Conservation (phyloP, 2,329 filamentous ascomycete genomes). For the Penicillium sp. region DNA sequence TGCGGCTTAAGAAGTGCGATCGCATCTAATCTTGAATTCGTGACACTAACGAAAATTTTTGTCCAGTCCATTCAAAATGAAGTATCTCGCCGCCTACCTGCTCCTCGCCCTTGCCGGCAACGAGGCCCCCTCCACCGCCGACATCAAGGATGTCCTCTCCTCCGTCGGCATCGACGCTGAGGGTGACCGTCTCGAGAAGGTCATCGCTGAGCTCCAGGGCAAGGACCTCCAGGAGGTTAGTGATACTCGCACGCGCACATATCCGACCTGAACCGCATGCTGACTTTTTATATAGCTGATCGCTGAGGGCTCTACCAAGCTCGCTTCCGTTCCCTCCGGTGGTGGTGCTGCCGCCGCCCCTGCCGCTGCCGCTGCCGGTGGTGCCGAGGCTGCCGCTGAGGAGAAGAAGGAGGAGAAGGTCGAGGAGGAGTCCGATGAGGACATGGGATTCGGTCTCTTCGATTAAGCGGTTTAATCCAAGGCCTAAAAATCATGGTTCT, state of each 20-base stretch:
- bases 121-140: conserved; percentile 74
- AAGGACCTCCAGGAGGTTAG: conserved; percentile 83
- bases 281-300: conserved; percentile 66
- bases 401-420: conserved; percentile 75
- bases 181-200: conserved; percentile 75
- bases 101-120: conserved; percentile 94
- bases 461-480: conserved; percentile 47
- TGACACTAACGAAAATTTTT: conserved; percentile 20
- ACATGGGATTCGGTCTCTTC: conserved; percentile 74
- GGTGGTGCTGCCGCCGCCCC: conserved; percentile 56
- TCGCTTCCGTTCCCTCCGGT: conserved; percentile 94
- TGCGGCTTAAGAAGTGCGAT: not conserved
- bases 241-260: conserved; percentile 1
- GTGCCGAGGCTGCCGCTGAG: conserved; percentile 63
- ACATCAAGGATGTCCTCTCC: conserved; percentile 85
- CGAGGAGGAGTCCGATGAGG: conserved; percentile 70
- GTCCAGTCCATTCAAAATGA: conserved; percentile 69
- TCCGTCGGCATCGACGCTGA: conserved; percentile 96
- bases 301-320: conserved; percentile 82
- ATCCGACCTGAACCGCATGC: conserved; percentile 10
- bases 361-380: conserved; percentile 62
- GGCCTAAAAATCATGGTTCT: conserved; percentile 57
- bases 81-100: conserved; percentile 99
- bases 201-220: conserved; percentile 71
- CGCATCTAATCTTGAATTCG: conserved; percentile 10